Base-by-base conservation (phyloP, 495 filamentous ascomycete species). In the Neurospora sp. region DNA sequence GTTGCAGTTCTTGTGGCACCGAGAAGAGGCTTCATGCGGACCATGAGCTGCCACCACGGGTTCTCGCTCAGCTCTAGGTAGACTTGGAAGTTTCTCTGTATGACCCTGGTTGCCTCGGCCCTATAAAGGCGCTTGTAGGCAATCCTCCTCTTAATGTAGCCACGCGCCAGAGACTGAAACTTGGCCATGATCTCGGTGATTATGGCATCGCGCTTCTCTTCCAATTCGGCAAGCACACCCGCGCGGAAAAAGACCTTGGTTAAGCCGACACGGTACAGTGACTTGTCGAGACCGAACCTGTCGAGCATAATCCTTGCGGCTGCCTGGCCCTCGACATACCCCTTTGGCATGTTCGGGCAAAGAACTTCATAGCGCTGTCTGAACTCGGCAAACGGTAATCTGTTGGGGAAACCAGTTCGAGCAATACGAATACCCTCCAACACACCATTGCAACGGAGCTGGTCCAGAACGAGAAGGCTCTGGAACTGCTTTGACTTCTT, bases 171-270 rank as follows among this genome's bases (percentile, higher is more conserved):
- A 10, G 94, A 97, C 77, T 98, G 96, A 80, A 99, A 99, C n/a
- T 89, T 89, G 31, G 91, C 90, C 87, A 98, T 92, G 76, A 98
- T 97, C 70, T 94, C 91, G 8, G 92, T 89, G 74, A 99, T 97
- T 42, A 99, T 85, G 16, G 93, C 85, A 79, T 98, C 96, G 68
- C 96, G 90, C 76, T 94, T 91, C 81, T 98, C 96, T 87, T 99
- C 96, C 40, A 99, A 86, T 76, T 98, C 96, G 35, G 96, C 96
- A 31, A 99, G 87, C 7, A 99, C 96, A 71, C 96, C 96, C 68
- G 96, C 94, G 71, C 96, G 86, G 86, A 99, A 99, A 84, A 99
- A 99, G 9, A 99, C 95, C 77, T 99, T 99, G 31, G 96, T 98
- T 41, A 97, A 83, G 68, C 96, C 96, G 73, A 99, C 93, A 35